Base-by-base conservation (phyloP, 106 monocot species). In the Apostasia shenzhenica region DNA sequence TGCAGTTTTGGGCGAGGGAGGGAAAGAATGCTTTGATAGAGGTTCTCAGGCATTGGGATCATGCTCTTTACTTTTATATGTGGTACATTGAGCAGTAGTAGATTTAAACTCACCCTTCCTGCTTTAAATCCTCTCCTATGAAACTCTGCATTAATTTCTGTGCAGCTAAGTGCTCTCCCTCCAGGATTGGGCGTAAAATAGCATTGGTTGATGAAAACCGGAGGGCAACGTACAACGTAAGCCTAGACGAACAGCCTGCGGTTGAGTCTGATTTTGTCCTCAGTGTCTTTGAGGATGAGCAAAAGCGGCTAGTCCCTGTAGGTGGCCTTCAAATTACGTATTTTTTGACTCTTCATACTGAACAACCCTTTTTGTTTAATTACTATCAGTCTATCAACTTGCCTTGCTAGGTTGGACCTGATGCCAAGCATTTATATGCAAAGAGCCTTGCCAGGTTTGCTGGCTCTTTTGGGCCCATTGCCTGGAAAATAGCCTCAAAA, bases 371-470 rank as follows among this genome's bases (percentile, higher is more conserved):
- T 14, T 68, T 49, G 46, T 67, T 52, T 49, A 50, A 59, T 38
- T 63, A 14, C 50, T 58, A 40, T 9, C 37, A 38, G 68, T 55
- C 45, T 67, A 3, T 48, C 49, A n/a, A 73, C 51, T 74, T 59
- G 59, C n/a, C 82, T 66, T 70, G 65, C 63, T 66, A 95, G 95
- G 80, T 91, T 76, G 91, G 80, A 46, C 74, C 65, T 63, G 54
- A 84, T 59, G 62, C 63, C 59, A 82, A 91, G 70, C 65, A 81
- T 56, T 75, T 76, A 14, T 95, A 95, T 82, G 88, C 95, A 38
- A 86, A 84, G 70, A 95, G 95, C 70, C 70, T 95, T 69, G 83
- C 88, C 57, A 76, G 77, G 10, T 95, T 95, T 79, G 83, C 91
- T 69, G 86, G 70, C 43, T 58, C 72, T 45, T 78, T 95, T 49